Evolutionary conservation across 2,329 filamentous ascomycete genomes (phyloP).

Genomic region (Xylariaceae sp.): DNA sequence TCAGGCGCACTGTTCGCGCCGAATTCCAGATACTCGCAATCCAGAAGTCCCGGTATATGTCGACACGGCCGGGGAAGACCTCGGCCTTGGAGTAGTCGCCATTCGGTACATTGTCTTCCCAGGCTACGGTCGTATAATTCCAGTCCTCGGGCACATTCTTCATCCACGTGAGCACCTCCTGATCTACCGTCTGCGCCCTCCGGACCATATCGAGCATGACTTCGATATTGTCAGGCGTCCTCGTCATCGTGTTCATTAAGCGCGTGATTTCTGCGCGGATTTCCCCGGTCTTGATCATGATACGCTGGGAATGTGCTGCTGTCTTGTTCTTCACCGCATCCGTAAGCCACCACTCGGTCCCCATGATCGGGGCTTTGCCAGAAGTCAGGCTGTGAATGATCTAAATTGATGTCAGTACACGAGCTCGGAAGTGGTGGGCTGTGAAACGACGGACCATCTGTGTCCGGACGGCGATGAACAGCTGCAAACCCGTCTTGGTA

Average conservation of each 20-base stretch:
- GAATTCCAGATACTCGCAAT: slow-evolving; percentile 56
- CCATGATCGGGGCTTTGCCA: slow-evolving; percentile 48
- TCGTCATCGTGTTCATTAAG: slow-evolving; percentile 41
- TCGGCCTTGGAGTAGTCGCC: slow-evolving; percentile 50
- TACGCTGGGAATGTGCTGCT: slow-evolving; percentile 44
- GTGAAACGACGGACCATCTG: slow-evolving; percentile 47
- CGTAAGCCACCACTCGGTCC: slow-evolving; percentile 55
- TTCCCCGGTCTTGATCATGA: slow-evolving; percentile 51
- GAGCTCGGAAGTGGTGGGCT: neutral
- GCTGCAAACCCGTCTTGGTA: slow-evolving; percentile 47
- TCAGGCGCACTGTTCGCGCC: slow-evolving; percentile 48
- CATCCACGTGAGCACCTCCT: slow-evolving; percentile 49
- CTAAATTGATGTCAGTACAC: slow-evolving; percentile 16
- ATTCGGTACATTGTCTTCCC: slow-evolving; percentile 50
- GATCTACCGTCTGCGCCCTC: slow-evolving; percentile 48
- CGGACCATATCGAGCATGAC: slow-evolving; percentile 48
- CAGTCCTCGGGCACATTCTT: slow-evolving; percentile 45
- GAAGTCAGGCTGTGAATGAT: slow-evolving; percentile 54
- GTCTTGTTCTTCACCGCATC: slow-evolving; percentile 46
- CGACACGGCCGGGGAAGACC: slow-evolving; percentile 57
- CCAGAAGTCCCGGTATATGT: slow-evolving; percentile 56
- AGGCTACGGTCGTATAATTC: slow-evolving; percentile 48
- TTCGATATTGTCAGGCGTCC: slow-evolving; percentile 46
- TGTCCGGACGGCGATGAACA: slow-evolving; percentile 57
- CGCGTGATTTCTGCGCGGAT: slow-evolving; percentile 51